Percentiles rank a stretch among this genome's conserved stretches.
Conservation (phyloP, 75 land plant genomes). For the Pinus albicaulis region DNA sequence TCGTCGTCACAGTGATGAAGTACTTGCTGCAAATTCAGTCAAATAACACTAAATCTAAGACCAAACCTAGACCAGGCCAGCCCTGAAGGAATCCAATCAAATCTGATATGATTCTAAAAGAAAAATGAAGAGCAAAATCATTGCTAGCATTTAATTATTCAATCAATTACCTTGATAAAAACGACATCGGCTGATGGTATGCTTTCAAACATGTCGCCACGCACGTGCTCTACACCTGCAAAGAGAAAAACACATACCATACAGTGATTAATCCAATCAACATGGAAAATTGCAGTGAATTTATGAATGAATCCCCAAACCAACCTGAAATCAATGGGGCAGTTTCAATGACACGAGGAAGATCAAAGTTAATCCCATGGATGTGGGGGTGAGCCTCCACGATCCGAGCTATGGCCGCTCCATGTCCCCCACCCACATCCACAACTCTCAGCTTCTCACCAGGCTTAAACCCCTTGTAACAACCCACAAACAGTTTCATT, state of each 20-base stretch:
- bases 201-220: slow-evolving; percentile 10
- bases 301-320: background rate
- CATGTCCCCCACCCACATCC: slow-evolving; percentile 15
- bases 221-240: slow-evolving; percentile 11
- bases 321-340: background rate
- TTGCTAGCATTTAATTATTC: too few species aligned
- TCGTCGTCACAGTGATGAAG: slow-evolving; percentile 35
- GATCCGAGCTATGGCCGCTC: background rate
- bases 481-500: background rate
- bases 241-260: background rate
- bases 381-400: slow-evolving; percentile 13
- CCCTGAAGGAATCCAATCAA: too few species aligned
- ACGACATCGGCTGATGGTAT: slow-evolving; percentile 10
- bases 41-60: slow-evolving; percentile 2
- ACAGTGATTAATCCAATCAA: too few species aligned
- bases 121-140: background rate
- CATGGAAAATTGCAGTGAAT: background rate
- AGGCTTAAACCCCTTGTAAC: slow-evolving; percentile 12
- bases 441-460: background rate
- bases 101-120: background rate
- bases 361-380: slow-evolving; percentile 19
- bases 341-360: slow-evolving; percentile 6
- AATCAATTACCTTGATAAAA: slow-evolving; percentile 9
- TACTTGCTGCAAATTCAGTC: slow-evolving; percentile 11
- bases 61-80: background rate